A percentile compares a stretch with the other conserved stretches of the same genome.
Evolutionary conservation across 768 basidiomycete genomes (phyloP).

Genomic region (Amanita rimosa): DNA sequence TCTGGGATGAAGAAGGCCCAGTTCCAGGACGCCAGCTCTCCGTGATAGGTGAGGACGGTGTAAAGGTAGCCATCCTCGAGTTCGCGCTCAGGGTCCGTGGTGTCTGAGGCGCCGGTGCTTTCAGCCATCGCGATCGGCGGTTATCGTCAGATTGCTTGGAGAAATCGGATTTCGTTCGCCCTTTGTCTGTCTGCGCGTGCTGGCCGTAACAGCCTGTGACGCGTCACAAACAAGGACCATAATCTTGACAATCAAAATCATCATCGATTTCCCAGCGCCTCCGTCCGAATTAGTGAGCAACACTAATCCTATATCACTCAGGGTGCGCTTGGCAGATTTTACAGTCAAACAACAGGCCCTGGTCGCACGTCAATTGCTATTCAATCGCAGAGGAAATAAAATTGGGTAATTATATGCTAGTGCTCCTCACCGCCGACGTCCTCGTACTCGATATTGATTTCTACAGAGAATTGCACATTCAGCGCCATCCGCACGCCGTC

Average conservation of each 20-base stretch:
- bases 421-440: too few relatives aligned
- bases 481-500: neutral
- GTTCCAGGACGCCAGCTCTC: conserved; percentile 37
- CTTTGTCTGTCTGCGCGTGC: too few relatives aligned
- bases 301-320: too few relatives aligned
- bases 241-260: too few relatives aligned
- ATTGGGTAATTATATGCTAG: too few relatives aligned
- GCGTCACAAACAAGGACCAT: neutral
- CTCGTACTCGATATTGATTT: neutral
- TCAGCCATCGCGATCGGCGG: conserved; percentile 4
- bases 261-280: too few relatives aligned
- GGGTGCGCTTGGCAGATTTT: too few relatives aligned
- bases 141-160: neutral
- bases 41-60: conserved; percentile 32
- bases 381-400: too few relatives aligned
- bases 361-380: too few relatives aligned
- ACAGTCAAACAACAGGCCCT: too few relatives aligned
- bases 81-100: conserved; percentile 16
- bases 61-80: conserved; percentile 31
- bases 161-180: neutral
- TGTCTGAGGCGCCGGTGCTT: conserved; percentile 2
- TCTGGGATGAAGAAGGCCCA: conserved; percentile 39
- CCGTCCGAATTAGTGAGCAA: too few relatives aligned
- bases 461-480: neutral
- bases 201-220: neutral